phyloP scores from a whole-genome alignment of 75 land plant species.

The Isoetes taiwanensis region DNA sequence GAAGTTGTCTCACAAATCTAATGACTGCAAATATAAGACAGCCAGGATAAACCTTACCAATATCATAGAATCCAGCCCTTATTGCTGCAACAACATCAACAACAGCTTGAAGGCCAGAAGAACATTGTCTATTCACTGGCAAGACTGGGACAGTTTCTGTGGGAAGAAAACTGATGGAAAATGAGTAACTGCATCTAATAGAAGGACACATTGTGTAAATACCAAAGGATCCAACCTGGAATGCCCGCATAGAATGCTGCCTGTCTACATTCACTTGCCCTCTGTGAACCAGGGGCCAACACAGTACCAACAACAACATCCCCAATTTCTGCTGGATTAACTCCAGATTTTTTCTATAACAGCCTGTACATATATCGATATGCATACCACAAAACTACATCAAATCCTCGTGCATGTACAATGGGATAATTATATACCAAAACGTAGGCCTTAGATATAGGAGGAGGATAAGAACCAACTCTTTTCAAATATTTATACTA shows the following conservation, averaged over 20 bases:
- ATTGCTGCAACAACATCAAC: constrained; percentile 70
- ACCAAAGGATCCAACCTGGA: too few species aligned
- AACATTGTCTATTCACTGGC: constrained; percentile 65
- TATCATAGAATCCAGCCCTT: constrained; percentile 55
- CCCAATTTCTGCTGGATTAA: constrained; percentile 18
- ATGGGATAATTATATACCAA: background rate
- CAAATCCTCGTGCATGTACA: background rate
- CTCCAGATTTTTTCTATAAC: constrained; percentile 16
- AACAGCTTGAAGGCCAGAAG: constrained; percentile 66
- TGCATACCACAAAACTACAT: background rate
- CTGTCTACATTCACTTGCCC: constrained; percentile 19
- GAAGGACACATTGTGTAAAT: too few species aligned
- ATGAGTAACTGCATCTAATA: too few species aligned
- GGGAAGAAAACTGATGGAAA: background rate
- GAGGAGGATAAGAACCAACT: background rate
- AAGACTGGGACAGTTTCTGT: constrained; percentile 57
- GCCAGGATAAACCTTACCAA: too few species aligned
- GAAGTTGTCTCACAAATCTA: background rate
- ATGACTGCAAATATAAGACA: background rate
- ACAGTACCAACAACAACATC: constrained; percentile 23
- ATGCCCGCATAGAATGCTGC: constrained; percentile 21
- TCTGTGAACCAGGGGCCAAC: constrained; percentile 18
- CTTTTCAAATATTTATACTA: background rate
- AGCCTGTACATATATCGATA: constrained; percentile 18
- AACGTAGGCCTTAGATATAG: background rate